A percentile compares a stretch with the other conserved stretches of the same genome.
These are phyloP conservation scores for Coniochaeta sp. DNA, from an alignment of 2,329 filamentous ascomycete genomes.

Conservation along the genomic window DNA sequence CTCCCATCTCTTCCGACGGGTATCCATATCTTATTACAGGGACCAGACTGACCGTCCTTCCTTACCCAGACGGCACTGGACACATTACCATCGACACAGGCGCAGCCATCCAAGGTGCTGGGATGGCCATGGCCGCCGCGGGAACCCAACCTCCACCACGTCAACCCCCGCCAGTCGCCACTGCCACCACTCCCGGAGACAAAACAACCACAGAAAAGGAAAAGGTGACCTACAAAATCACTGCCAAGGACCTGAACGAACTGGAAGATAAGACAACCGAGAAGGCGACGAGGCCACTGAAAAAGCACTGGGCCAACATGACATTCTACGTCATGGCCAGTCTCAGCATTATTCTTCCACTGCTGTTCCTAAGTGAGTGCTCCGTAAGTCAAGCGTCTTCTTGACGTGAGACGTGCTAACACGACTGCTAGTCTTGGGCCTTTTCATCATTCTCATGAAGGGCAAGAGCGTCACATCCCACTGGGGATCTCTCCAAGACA, in stretches of 20 bases:
- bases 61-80: neutral
- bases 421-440: neutral
- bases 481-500: conserved; percentile 3
- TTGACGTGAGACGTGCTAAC: neutral
- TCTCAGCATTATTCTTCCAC: neutral
- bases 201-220: neutral
- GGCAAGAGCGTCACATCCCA: neutral
- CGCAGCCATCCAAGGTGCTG: neutral
- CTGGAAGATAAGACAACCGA: neutral
- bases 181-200: neutral
- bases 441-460: neutral
- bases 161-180: neutral
- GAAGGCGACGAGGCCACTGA: neutral
- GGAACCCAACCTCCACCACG: neutral
- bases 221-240: neutral
- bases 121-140: neutral
- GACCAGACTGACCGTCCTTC: neutral
- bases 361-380: neutral
- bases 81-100: neutral
- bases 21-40: no score
- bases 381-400: neutral
- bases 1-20: neutral
- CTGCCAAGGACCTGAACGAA: neutral
- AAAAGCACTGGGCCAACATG: conserved; percentile 1
- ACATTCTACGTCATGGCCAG: neutral